phyloP scores from a whole-genome alignment of 2,329 filamentous ascomycete species.

The Bretziella fagacearum region DNA sequence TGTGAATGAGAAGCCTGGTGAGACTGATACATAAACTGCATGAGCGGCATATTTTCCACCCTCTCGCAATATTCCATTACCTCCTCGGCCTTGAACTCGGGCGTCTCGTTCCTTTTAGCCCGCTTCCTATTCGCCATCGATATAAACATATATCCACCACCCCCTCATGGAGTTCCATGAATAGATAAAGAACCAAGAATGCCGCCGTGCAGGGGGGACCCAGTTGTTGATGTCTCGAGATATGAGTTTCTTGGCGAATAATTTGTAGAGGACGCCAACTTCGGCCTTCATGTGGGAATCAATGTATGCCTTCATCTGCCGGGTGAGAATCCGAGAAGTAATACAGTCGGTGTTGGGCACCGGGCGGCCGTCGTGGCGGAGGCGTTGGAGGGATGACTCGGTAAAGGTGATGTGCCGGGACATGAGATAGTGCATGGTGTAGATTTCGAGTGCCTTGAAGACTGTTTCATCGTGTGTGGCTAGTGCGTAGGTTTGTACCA shows the following conservation, averaged over 20 bases:
- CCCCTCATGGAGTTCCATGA: constrained; percentile 40
- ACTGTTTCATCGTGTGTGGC: constrained; percentile 30
- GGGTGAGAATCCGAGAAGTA: constrained; percentile 37
- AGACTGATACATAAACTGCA: constrained; percentile 43
- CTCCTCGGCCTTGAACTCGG: constrained; percentile 21
- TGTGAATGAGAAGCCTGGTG: constrained; percentile 44
- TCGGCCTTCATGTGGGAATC: constrained; percentile 38
- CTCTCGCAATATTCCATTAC: constrained; percentile 27
- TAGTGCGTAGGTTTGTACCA: constrained; percentile 30
- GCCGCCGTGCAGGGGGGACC: constrained; percentile 40
- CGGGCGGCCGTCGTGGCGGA: constrained; percentile 15
- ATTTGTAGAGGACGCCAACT: too few species aligned
- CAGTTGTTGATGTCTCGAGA: too few species aligned
- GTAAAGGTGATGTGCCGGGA: constrained; percentile 33
- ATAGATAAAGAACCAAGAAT: constrained; percentile 39
- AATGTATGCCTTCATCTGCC: constrained; percentile 39
- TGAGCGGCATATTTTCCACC: constrained; percentile 42
- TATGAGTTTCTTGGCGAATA: too few species aligned
- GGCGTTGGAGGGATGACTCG: constrained; percentile 27
- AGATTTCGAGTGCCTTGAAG: constrained; percentile 35
- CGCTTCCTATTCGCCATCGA: background rate
- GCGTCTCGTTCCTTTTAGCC: background rate
- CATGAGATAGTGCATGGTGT: constrained; percentile 41
- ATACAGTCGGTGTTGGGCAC: constrained; percentile 23
- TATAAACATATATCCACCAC: constrained; percentile 26